Base-by-base conservation (phyloP, 1,284 basidiomycete genomes). In the Cystobasidium slooffiae region DNA sequence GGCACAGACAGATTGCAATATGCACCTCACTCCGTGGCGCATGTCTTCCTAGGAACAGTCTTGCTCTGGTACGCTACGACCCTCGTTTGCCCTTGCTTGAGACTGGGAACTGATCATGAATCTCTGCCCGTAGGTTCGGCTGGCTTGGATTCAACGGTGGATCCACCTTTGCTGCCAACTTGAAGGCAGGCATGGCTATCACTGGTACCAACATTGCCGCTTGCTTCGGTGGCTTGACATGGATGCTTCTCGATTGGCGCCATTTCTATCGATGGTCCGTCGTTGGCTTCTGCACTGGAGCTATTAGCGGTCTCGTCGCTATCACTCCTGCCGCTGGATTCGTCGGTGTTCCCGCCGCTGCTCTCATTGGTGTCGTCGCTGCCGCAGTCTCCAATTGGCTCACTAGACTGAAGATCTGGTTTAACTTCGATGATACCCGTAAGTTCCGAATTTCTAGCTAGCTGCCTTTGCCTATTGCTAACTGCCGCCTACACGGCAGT, bases 201-300 rank as follows among this genome's bases (percentile, higher is more conserved):
- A 93, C 92, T 88, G 92, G 92, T 81, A 92, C 93, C 69, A 96
- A 96, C 85, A 82, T 94, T 56, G 89, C 93, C 0, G 93, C 81
- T 4, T 87, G 88, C 1, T 87, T 89, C 77, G 92, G 88, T 43
- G 94, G 91, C 16, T 86, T 93, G 74, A 87, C 90, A n/a, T 97
- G 93, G 94, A 90, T 93, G 82, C 83, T 92, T 75, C 87, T 96
- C 78, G 93, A 95, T 83, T 95, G 87, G 82, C 85, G 92, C 43
- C 86, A 93, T 74, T 91, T 93, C 81, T 86, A 88, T 75, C 91
- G 92, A 84, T 97, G 90, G 90, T 93, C 87, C 68, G 91, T 93
- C 87, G 92, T 99, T 76, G 94, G 94, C 16, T 96, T 99, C 85
- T 99, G 96, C 85, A 94, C 93, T 3, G 96, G 96, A 68, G 94